Conservation (phyloP, 2,329 filamentous ascomycete species). For the Torrubiella hemipterigena region DNA sequence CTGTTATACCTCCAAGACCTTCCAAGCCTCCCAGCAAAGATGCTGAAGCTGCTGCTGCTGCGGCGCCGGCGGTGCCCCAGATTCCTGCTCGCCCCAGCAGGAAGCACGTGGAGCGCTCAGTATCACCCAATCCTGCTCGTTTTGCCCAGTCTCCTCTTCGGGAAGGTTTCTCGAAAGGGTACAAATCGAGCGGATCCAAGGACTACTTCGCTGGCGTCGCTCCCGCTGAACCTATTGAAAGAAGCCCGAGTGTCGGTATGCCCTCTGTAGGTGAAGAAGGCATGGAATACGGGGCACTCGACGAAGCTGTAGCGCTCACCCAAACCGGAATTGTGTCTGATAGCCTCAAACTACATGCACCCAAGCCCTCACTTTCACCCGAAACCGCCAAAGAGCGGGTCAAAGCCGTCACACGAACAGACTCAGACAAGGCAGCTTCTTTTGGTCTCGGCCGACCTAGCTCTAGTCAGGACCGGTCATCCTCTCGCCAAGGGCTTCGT, state of each 20-base stretch:
- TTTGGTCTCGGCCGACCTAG: slow-evolving; percentile 66
- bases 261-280: slow-evolving; percentile 86
- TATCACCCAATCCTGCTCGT: slow-evolving; percentile 65
- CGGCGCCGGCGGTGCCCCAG: slow-evolving; percentile 38
- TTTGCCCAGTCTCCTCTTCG: slow-evolving; percentile 83
- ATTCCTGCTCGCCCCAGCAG: slow-evolving; percentile 68
- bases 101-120: slow-evolving; percentile 60
- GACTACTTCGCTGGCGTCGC: no score
- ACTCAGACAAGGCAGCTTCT: slow-evolving; percentile 77
- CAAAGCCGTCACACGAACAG: slow-evolving; percentile 74
- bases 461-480: slow-evolving; percentile 36
- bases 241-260: slow-evolving; percentile 67
- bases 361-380: slow-evolving; percentile 72
- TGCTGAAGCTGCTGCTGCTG: slow-evolving; percentile 14
- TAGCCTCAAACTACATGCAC: slow-evolving; percentile 78
- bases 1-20: slow-evolving; percentile 46
- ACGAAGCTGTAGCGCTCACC: slow-evolving; percentile 28
- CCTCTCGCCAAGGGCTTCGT: slow-evolving; percentile 39
- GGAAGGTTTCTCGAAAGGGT: slow-evolving; percentile 47
- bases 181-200: no score
- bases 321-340: slow-evolving; percentile 69
- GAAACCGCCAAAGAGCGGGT: slow-evolving; percentile 76
- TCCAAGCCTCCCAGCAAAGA: slow-evolving; percentile 35
- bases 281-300: slow-evolving; percentile 62
- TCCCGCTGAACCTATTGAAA: slow-evolving; percentile 34